Base-by-base conservation (phyloP, 2,329 filamentous ascomycete species). In the Penicillium verrucosum region DNA sequence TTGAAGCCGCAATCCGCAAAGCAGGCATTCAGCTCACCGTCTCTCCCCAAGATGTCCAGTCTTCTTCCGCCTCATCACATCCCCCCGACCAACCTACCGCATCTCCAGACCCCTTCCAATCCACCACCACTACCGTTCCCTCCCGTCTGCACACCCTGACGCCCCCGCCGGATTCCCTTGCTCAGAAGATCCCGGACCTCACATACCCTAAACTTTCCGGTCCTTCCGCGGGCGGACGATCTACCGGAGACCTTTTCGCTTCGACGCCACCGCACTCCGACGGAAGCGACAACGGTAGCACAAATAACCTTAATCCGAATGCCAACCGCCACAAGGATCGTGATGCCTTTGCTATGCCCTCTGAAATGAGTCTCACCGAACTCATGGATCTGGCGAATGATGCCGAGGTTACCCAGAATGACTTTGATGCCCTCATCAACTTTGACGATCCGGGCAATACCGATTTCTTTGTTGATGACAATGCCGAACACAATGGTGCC, bases 1-100 rank as follows among this genome's bases (percentile, higher is more conserved):
- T 97, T n/a, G 90, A 96, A 70, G 91, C 92, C 1, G 91, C 92
- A 0, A 89, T 96, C 60, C 87, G 89, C 60, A 95, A 96, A 77
- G 90, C 90, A 9, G 86, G 89, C 55, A 92, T 94, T 60, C 86
- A 89, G 54, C 79, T 91, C 38, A 83, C 82, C 3, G 75, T 81
- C 76, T 66, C 74, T 9, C 67, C 57, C 9, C 68, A 70, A 54
- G 71, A 73, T 30, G 64, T 73, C 58, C 72, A 65, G 32, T 60
- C 63, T 36, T 51, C 30, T 58, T 58, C 21, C 67, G 62, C 52
- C 16, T 25, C 40, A n/a, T 54, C 54, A n/a, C 29, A 47, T 29
- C 11, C 57, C 38, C 43, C 50, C 46, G 58, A 61, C 60, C 44
- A n/a, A 58, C 37, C 50, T 25, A 23, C 52, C 52, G 45, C 36